phyloP scores from a whole-genome alignment of 2,329 filamentous ascomycete genomes.

The Clonostachys solani region DNA sequence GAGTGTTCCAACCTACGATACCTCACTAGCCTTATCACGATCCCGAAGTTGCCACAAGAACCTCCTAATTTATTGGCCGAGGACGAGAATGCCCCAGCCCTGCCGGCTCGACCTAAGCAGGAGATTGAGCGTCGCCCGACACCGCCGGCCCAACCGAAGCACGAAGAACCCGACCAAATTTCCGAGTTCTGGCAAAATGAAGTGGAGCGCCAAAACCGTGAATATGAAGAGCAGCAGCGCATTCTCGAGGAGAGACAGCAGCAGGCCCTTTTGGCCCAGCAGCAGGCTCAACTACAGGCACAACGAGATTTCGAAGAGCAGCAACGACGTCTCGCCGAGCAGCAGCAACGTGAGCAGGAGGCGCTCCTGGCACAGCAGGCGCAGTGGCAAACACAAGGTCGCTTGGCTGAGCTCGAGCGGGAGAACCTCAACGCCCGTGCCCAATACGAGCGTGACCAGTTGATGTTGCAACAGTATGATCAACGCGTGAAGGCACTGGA shows the following conservation, averaged over 20 bases:
- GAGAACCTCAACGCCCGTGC: constrained; percentile 92
- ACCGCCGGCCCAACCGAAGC: constrained; percentile 62
- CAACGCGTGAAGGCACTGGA: constrained; percentile 91
- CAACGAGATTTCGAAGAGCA: constrained; percentile 97
- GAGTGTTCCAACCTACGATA: constrained; percentile 98
- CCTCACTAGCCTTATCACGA: constrained; percentile 90
- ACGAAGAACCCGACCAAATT: constrained; percentile 87
- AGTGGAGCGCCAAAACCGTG: constrained; percentile 83
- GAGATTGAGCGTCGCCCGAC: constrained; percentile 66
- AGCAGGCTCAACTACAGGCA: constrained; percentile 77
- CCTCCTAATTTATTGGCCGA: constrained; percentile 85
- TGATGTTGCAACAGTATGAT: constrained; percentile 96
- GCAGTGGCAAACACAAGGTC: constrained; percentile 89
- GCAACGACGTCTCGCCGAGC: constrained; percentile 80
- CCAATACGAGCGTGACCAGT: constrained; percentile 94
- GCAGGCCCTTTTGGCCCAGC: constrained; percentile 73
- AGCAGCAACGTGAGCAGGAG: constrained; percentile 87
- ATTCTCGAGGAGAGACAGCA: constrained; percentile 85
- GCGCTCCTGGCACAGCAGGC: constrained; percentile 84
- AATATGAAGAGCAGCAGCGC: constrained; percentile 92
- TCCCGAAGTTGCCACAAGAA: constrained; percentile 92
- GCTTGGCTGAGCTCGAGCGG: constrained; percentile 90
- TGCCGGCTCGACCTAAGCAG: constrained; percentile 77
- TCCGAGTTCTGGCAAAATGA: constrained; percentile 98
- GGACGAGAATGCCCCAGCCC: constrained; percentile 76